Base-by-base conservation (phyloP, 2,329 filamentous ascomycete species). In the Pseudomassariella vexata region DNA sequence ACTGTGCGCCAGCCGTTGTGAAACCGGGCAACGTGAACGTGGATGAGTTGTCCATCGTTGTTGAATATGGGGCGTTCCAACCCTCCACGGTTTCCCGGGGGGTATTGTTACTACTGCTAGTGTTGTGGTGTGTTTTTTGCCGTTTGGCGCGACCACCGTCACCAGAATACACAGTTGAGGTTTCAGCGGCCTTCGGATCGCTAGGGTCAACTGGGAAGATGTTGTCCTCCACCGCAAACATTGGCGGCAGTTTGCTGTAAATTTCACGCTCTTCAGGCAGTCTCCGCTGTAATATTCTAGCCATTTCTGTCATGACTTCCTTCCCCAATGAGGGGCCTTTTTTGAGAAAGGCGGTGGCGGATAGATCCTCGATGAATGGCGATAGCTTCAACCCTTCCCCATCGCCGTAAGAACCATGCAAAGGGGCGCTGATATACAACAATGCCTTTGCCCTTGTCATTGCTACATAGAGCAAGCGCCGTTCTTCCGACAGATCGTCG, bases 381-480 rank as follows among this genome's bases (percentile, higher is more conserved):
- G 86, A 92, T 11, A 90, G 54, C 6, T 71, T 75, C 1, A 80
- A 77, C 36, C 77, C 66, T 43, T 79, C 71, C 28, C 64, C 60
- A 33, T 60, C 58, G 16, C 70, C 63, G 35, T 76, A 71, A 6
- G 80, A 76, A 38, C 77, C 80, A 44, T 78, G 79, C 22, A 80
- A 56, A 0, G 89, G 86, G 42, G 78, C 85, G 54, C 87, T 95
- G 34, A 96, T 66, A 47, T 95, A 95, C 2, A 98, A 63, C 19
- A 96, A 60, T 1, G 78, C 81, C 53, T 96, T 82, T 6, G 92
- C 90, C 53, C 90, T 72, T 3, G 90, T 98, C 89, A 98, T 96
- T 18, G 89, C 90, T 10, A 98, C 92, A 49, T 96, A 98, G 0
- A 98, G 67, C 27, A 98, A 61, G 18, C 90, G 73, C 37, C 92